Evolutionary conservation across 768 basidiomycete genomes (phyloP).

Genomic region (Tylopilus felleus): DNA sequence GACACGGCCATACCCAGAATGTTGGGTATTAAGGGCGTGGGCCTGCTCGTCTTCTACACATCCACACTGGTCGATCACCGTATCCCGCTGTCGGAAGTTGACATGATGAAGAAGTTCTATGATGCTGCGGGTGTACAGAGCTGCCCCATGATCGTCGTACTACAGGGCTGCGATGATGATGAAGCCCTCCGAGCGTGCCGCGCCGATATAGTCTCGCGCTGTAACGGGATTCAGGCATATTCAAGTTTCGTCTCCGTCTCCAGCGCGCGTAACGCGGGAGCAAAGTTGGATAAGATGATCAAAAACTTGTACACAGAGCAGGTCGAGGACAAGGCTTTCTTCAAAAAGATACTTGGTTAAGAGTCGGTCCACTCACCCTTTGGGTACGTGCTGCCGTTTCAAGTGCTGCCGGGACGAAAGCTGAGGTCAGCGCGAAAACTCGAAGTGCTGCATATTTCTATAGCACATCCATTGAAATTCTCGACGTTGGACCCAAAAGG

Average conservation of each 20-base stretch:
- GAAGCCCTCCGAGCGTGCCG: background rate
- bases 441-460: too few species aligned
- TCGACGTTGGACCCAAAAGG: too few species aligned
- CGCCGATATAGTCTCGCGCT: background rate
- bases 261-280: too few species aligned
- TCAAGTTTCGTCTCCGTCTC: background rate
- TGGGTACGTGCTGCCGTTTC: too few species aligned
- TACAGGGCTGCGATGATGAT: background rate
- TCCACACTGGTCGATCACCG: background rate
- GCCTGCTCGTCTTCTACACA: background rate
- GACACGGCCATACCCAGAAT: too few species aligned
- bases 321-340: background rate
- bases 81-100: background rate
- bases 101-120: background rate
- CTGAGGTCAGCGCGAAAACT: too few species aligned
- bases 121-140: background rate
- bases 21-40: background rate
- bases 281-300: background rate
- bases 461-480: too few species aligned
- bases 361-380: too few species aligned
- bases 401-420: too few species aligned
- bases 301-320: background rate
- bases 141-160: background rate
- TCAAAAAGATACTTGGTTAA: too few species aligned
- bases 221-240: background rate